Conservation (phyloP, 352 stramenopile species). For the Pythium folliculosum region DNA sequence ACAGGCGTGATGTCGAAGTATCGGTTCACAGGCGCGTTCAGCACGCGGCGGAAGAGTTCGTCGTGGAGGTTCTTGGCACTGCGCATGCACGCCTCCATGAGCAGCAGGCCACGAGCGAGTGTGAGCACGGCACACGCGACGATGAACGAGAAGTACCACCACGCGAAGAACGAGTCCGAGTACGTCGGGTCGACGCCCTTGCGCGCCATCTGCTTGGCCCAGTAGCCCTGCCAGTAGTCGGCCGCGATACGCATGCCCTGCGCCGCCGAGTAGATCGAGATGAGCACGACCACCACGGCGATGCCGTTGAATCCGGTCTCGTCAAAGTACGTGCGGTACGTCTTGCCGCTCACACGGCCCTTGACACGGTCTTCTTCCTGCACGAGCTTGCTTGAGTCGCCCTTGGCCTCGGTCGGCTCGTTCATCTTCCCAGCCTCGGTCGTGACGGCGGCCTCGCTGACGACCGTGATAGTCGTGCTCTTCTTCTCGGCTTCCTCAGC, state of each 20-base stretch:
- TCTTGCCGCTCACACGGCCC: conserved; percentile 32
- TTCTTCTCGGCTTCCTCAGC: neutral
- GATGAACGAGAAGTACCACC: conserved; percentile 52
- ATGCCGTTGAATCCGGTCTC: conserved; percentile 35
- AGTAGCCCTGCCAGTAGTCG: conserved; percentile 34
- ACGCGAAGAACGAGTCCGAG: conserved; percentile 27
- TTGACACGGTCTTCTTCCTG: conserved; percentile 38
- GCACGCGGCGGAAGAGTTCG: conserved; percentile 47
- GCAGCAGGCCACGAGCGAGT: conserved; percentile 32
- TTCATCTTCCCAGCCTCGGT: conserved; percentile 2
- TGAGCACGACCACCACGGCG: conserved; percentile 24
- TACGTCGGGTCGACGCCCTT: conserved; percentile 23
- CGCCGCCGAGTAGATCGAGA: conserved; percentile 20
- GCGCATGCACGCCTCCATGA: conserved; percentile 44
- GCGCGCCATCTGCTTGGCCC: conserved; percentile 32
- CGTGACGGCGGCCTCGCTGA: conserved; percentile 7
- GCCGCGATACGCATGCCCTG: conserved; percentile 25
- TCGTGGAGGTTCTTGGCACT: conserved; percentile 46
- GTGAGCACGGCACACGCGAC: conserved; percentile 30
- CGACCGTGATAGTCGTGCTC: neutral
- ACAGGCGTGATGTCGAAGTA: conserved; percentile 75
- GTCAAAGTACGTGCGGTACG: conserved; percentile 37
- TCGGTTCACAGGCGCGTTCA: conserved; percentile 51
- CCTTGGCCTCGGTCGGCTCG: neutral
- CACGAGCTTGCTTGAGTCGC: conserved; percentile 21